These are phyloP conservation scores for Candida ficus DNA, from an alignment of 805 yeast species.

Conservation along the genomic window DNA sequence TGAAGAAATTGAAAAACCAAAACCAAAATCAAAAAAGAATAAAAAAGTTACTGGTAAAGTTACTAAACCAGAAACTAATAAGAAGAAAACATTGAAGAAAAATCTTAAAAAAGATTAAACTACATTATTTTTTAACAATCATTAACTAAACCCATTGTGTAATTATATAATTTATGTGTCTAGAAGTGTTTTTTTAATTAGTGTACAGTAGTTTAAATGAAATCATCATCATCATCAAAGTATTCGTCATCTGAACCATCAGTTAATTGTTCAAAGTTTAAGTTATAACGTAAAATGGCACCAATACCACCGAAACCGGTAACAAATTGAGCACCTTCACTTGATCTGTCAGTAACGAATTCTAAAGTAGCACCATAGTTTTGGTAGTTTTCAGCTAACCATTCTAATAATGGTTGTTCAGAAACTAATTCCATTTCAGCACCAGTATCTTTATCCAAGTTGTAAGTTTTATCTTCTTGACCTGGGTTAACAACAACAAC, in stretches of 20 bases:
- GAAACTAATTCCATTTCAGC: constrained; percentile 84
- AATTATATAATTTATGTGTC: background rate
- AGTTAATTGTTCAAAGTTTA: constrained; percentile 91
- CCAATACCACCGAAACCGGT: constrained; percentile 99
- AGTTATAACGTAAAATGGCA: constrained; percentile 91
- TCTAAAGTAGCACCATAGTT: constrained; percentile 93
- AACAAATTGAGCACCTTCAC: constrained; percentile 98
- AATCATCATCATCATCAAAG: constrained; percentile 52
- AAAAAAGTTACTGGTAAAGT: background rate
- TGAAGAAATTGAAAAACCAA: background rate
- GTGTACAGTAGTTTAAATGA: constrained; percentile 16
- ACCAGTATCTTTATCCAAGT: constrained; percentile 81
- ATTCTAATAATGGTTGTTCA: constrained; percentile 85
- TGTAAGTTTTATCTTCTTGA: constrained; percentile 67
- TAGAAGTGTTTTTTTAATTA: background rate
- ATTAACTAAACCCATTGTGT: background rate
- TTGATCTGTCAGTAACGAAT: constrained; percentile 92
- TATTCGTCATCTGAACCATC: constrained; percentile 91
- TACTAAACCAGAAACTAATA: background rate
- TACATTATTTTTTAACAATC: background rate
- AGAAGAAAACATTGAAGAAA: background rate
- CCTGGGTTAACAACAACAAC: constrained; percentile 70
- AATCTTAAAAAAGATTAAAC: background rate
- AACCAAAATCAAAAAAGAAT: background rate
- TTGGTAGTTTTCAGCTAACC: constrained; percentile 97